phyloP scores from a whole-genome alignment of 2,329 filamentous ascomycete species.

The Botrytis paeoniae region DNA sequence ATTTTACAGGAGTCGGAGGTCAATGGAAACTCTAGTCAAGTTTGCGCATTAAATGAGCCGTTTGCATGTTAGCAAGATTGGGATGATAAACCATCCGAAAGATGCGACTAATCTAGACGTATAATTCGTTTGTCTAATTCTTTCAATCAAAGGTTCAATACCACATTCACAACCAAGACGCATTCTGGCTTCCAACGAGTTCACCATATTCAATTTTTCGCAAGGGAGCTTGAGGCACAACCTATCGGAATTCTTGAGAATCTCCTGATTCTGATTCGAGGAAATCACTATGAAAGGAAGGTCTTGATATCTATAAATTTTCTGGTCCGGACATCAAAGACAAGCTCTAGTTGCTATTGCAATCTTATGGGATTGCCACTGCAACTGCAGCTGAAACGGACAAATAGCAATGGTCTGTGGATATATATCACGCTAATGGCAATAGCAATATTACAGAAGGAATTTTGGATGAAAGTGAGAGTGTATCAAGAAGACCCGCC shows the following conservation, averaged over 20 bases:
- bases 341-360: background rate
- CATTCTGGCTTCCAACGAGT: no score
- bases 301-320: background rate
- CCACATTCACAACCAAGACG: background rate
- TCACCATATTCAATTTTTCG: no score
- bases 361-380: background rate
- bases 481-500: background rate
- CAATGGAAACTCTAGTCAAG: background rate
- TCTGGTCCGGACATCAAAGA: background rate
- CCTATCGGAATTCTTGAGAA: no score
- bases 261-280: background rate
- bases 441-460: background rate
- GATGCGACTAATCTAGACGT: background rate
- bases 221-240: no score
- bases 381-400: no score
- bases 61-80: background rate
- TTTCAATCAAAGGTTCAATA: background rate
- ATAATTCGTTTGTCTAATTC: no score
- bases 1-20: rapidly evolving
- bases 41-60: background rate
- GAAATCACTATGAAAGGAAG: background rate
- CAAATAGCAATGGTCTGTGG: background rate
- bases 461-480: background rate
- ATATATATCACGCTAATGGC: no score
- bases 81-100: rapidly evolving